phyloP scores from a whole-genome alignment of 2,329 filamentous ascomycete species.

The Pseudogymnoascus sp. region DNA sequence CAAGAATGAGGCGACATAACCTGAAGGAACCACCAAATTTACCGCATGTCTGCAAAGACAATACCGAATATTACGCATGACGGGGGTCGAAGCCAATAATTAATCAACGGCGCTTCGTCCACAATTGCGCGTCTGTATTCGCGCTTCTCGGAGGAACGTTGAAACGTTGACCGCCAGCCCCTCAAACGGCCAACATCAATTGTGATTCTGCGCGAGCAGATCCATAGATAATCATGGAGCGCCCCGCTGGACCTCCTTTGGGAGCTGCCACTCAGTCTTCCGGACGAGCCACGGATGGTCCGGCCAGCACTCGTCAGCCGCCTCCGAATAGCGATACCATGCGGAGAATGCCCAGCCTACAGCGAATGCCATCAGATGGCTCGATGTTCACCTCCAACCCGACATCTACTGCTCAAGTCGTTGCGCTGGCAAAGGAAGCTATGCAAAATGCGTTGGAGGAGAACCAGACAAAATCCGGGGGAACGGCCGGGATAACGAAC shows the following conservation, averaged over 20 bases:
- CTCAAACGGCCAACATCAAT: conserved; percentile 16
- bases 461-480: conserved; percentile 55
- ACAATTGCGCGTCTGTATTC: conserved; percentile 4
- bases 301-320: conserved; percentile 29
- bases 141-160: conserved; percentile 13
- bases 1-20: neutral
- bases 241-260: conserved; percentile 26
- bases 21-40: neutral
- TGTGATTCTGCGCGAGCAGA: conserved; percentile 11
- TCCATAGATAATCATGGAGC: conserved; percentile 24
- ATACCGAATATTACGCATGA: neutral
- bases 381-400: conserved; percentile 43
- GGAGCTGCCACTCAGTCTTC: conserved; percentile 31
- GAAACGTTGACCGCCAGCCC: conserved; percentile 22
- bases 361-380: conserved; percentile 37
- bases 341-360: conserved; percentile 37
- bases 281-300: conserved; percentile 35
- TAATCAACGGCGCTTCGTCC: conserved; percentile 7
- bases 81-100: neutral
- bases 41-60: neutral
- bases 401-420: conserved; percentile 56
- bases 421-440: conserved; percentile 57
- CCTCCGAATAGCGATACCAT: conserved; percentile 26
- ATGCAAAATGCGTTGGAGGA: conserved; percentile 61
- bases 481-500: conserved; percentile 51